These are phyloP conservation scores for Fragilariopsis cylindrus DNA, from an alignment of 108 stramenopile genomes.

Conservation along the genomic window DNA sequence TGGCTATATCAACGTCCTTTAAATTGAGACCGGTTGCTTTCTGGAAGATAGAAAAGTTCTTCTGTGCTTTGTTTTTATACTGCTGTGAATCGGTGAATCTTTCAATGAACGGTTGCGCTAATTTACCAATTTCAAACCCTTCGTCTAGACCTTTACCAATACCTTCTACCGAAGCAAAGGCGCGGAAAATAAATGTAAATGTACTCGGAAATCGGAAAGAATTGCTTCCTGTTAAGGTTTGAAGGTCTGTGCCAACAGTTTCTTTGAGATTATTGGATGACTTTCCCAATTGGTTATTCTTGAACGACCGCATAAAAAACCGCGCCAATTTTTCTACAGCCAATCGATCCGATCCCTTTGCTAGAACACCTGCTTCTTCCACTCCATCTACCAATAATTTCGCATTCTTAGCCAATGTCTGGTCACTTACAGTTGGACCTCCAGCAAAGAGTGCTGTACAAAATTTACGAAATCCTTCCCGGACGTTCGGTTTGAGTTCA, in stretches of 20 bases:
- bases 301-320: slow-evolving; percentile 93
- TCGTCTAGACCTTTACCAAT: slow-evolving; percentile 94
- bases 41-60: slow-evolving; percentile 68
- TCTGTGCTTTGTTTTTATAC: slow-evolving; percentile 64
- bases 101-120: slow-evolving; percentile 94
- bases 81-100: slow-evolving; percentile 85
- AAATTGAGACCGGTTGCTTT: slow-evolving; percentile 87
- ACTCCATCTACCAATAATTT: slow-evolving; percentile 91
- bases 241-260: slow-evolving; percentile 82
- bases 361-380: slow-evolving; percentile 94
- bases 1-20: slow-evolving; percentile 72
- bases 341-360: slow-evolving; percentile 89
- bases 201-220: slow-evolving; percentile 94
- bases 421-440: slow-evolving; percentile 77
- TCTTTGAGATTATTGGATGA: slow-evolving; percentile 76
- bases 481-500: slow-evolving; percentile 80
- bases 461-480: slow-evolving; percentile 82
- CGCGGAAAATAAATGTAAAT: slow-evolving; percentile 97
- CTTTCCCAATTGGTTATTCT: slow-evolving; percentile 88
- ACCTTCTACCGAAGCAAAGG: slow-evolving; percentile 96
- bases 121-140: slow-evolving; percentile 87
- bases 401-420: slow-evolving; percentile 78
- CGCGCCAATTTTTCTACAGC: slow-evolving; percentile 94
- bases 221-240: slow-evolving; percentile 83
- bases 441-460: slow-evolving; percentile 89